Base-by-base conservation (phyloP, 129 eudicot species). In the Tanacetum coccineum region DNA sequence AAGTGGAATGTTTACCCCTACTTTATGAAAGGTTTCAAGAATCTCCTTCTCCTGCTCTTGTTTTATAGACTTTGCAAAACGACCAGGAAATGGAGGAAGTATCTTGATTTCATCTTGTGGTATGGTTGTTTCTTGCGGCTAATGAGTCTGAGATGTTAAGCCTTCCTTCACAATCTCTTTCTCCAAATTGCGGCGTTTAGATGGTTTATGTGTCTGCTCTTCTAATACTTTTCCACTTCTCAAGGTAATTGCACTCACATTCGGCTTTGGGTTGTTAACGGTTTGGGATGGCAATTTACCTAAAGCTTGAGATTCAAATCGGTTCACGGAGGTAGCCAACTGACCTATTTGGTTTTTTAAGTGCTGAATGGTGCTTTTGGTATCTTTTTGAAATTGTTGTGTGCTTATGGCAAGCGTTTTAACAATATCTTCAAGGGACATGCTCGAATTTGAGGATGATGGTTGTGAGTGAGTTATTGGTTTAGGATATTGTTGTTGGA, bases 1-100 rank as follows among this genome's bases (percentile, higher is more conserved):
- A 8, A 66, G 59, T 25, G 48, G 71, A 26, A 66, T 47, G 8
- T 49, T 66, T 14, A 66, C 46, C 26, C 49, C 59, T 1, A 66
- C 59, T 47, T 50, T 67, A 0, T 26, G 26, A 1, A 67, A 67
- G 3, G 48, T 49, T 14, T 28, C 71, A 13, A 67, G n/a, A 15
- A 52, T n/a, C 4, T 67, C 48, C 19, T 50, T 28, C 9, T 67
- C 71, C 14, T 26, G 14, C 7, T 13, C 17, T 15, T 52, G 28
- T 2, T 49, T 66, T 5, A 26, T 26, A 0, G 58, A 26, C 48
- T 26, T 49, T 28, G 9, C 4, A 4, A 67, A 52, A 0, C 61
- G 13, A 6, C 20, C 0, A 0, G 62, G 50, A 19, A 67, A 67
- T 0, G 49, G 70, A 49, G 64, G 69, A 4, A 40, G 42, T 45